Base-by-base conservation (phyloP, 495 filamentous ascomycete genomes). In the Trichocladium antarcticum region DNA sequence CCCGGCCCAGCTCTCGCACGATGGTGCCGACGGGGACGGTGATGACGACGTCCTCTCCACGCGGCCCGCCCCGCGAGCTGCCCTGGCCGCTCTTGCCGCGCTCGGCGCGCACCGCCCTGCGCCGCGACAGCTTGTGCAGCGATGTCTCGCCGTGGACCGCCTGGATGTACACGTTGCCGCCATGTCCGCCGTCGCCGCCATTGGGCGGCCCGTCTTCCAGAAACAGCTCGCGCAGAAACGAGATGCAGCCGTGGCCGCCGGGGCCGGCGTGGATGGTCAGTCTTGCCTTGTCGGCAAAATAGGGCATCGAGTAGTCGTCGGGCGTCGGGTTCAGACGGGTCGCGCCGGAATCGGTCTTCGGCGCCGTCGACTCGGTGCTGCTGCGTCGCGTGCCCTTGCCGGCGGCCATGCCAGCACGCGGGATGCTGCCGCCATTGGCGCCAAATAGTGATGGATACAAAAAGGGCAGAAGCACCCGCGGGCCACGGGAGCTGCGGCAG, bases 11-110 rank as follows among this genome's bases (percentile, higher is more conserved):
- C 64, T 98, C 92, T 16, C 85, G 75, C 2, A 98, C 74, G 10
- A 97, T 82, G 0, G 92, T 97, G 12, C 92, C 92, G 8, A 97
- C 85, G 1, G 93, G 92, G 6, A 98, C 92, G 31, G 84, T 79
- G 37, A 98, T 79, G 45, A 97, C 68, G 2, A 97, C 62, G 67
- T 98, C 92, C 0, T 87, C 80, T 17, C 92, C 92, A 45, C 87
- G 75, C 58, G 79, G 77, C 1, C 92, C 92, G 28, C 85, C 82
- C 45, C 78, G 77, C 43, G 76, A 77, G 58, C 87, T 89, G 2
- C 92, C 92, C 65, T 87, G 83, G 6, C 92, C 92, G 58, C 86
- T 87, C 59, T 76, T 84, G 5, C 92, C 92, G 47, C 82, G 70
- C 5, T 81, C 80, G 1, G 92, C 92, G 57, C 82, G 83, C 28